A percentile compares a stretch with the other conserved stretches of the same genome.
phyloP scores from a whole-genome alignment of 2,329 filamentous ascomycete genomes.

The Cercospora zeae-maydis region DNA sequence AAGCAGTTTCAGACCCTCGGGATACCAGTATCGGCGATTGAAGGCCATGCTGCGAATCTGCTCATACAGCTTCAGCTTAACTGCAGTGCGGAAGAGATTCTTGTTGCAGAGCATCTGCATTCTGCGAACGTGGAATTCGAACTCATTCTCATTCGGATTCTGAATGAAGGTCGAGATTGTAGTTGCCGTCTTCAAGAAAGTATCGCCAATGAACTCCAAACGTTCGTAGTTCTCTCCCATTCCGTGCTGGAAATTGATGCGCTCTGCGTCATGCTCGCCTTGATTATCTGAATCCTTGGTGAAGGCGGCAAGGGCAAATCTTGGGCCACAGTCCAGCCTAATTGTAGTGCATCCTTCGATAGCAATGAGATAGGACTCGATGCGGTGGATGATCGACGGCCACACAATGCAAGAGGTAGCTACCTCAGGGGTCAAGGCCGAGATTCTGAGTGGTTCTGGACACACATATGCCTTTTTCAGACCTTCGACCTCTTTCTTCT shows the following conservation, averaged over 20 bases:
- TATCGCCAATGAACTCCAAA: conserved; percentile 88
- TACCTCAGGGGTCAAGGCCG: conserved; percentile 64
- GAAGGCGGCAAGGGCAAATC: conserved; percentile 77
- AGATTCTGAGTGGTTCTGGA: conserved; percentile 72
- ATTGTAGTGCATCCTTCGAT: conserved; percentile 68
- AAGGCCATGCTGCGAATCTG: conserved; percentile 83
- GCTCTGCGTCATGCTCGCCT: conserved; percentile 63
- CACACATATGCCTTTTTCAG: conserved; percentile 60
- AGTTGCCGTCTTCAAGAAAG: conserved; percentile 92
- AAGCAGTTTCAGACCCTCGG: conserved; percentile 68
- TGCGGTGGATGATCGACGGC: conserved; percentile 76
- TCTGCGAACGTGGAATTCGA: conserved; percentile 80
- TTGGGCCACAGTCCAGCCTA: conserved; percentile 60
- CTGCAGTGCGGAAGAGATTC: conserved; percentile 77
- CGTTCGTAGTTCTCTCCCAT: conserved; percentile 96
- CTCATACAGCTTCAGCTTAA: conserved; percentile 63
- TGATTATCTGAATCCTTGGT: conserved; percentile 90
- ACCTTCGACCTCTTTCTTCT: conserved; percentile 51
- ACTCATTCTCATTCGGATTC: conserved; percentile 75
- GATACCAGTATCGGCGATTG: conserved; percentile 82
- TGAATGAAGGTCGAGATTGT: conserved; percentile 80
- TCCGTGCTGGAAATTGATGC: conserved; percentile 71
- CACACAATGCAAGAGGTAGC: conserved; percentile 71
- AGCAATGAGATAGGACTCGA: conserved; percentile 78
- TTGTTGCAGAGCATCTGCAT: conserved; percentile 91